Base-by-base conservation (phyloP, 2,329 filamentous ascomycete species). In the Aquanectria penicillioides region DNA sequence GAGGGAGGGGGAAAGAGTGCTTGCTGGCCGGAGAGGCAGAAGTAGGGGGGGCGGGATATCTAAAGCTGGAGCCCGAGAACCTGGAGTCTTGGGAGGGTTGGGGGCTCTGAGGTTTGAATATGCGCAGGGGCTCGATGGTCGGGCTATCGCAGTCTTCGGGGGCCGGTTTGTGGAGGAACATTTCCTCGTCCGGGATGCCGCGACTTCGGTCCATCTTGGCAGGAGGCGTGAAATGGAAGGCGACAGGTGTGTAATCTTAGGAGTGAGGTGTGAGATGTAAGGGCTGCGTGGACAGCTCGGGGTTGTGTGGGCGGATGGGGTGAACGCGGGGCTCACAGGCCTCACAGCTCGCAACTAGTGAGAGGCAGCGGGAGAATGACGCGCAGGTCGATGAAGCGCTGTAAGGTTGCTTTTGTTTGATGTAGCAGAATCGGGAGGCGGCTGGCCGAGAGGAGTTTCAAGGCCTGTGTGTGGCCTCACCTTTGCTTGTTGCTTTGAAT, bases 121-220 rank as follows among this genome's bases (percentile, higher is more conserved):
- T 96, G 71, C 92, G 87, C 77, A 97, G 78, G 59, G 93, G 93
- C 70, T 91, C 91, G 67, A 97, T 86, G 15, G 91, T 92, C 57
- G 93, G 91, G 69, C 91, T 93, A 69, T 93, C 88, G 60, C 80
- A 80, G 41, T 84, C 81, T 10, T 78, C 75, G 8, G 79, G 79
- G 53, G 78, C 73, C n/a, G 83, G 83, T 47, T 81, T 83, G 73
- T 77, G 85, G 77, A 96, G 85, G 79, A 96, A 94, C 80, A 96
- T 89, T 83, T 94, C 92, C 77, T 93, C 89, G 25, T 93, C 90
- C 22, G 89, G 86, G 67, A 89, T 81, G 69, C 89, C 89, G 72
- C 89, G 87, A 66, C 78, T 80, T 61, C 82, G 79, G 66, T 82
- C 79, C 77, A 83, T 85, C 70, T 76, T 77, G 70, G 57, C 43